Conservation (phyloP, 306 rosid genomes). For the Vicia faba region DNA sequence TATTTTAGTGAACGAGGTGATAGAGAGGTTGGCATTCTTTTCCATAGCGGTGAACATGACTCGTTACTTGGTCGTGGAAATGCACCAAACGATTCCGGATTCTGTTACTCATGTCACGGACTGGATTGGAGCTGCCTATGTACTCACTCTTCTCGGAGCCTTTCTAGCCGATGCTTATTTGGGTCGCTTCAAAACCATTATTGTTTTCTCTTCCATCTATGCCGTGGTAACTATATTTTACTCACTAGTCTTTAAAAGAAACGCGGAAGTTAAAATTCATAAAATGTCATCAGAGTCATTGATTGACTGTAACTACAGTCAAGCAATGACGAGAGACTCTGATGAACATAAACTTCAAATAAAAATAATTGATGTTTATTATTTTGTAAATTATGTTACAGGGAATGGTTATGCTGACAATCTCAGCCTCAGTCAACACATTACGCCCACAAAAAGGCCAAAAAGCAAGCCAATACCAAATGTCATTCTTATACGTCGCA, state of each 20-base stretch:
- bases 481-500: constrained; percentile 46
- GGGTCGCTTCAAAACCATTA: constrained; percentile 63
- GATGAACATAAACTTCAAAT: too few relatives aligned
- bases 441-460: constrained; percentile 41
- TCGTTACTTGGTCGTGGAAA: constrained; percentile 47
- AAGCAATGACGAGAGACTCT: too few relatives aligned
- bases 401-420: constrained; percentile 62
- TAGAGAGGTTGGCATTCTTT: constrained; percentile 59
- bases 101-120: constrained; percentile 59
- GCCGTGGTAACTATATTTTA: constrained; percentile 29
- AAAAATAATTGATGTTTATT: background rate
- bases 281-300: too few relatives aligned
- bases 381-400: constrained; percentile 11
- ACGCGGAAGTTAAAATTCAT: too few relatives aligned
- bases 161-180: constrained; percentile 62
- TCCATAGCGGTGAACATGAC: constrained; percentile 61
- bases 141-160: constrained; percentile 56
- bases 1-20: constrained; percentile 57
- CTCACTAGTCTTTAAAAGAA: too few relatives aligned
- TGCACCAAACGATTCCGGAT: constrained; percentile 52
- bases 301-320: too few relatives aligned
- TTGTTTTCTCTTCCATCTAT: constrained; percentile 50
- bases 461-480: constrained; percentile 46
- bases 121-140: constrained; percentile 66
- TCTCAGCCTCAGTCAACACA: constrained; percentile 48